Conservation (phyloP, 352 stramenopile species). For the Globisporangium paddicum region DNA sequence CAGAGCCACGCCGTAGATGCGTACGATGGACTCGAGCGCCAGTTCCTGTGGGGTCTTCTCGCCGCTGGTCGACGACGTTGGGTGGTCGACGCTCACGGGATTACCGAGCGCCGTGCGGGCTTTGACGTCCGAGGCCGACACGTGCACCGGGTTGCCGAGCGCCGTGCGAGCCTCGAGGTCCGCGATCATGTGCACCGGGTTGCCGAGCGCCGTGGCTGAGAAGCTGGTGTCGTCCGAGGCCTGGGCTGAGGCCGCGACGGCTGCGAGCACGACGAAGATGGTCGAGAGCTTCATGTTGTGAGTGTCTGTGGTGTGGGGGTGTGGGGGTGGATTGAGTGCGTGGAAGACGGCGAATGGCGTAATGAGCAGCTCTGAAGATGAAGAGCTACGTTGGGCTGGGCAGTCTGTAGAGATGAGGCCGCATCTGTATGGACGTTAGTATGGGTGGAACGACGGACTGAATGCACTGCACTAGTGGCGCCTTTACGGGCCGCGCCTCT, state of each 20-base stretch:
- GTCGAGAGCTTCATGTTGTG: slow-evolving; percentile 15
- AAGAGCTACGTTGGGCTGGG: background rate
- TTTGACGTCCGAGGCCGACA: too few species aligned
- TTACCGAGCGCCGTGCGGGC: slow-evolving; percentile 5
- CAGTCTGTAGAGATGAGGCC: background rate
- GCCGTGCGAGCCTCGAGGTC: background rate
- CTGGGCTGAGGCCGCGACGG: background rate
- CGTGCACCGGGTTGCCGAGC: background rate
- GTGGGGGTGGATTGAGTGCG: slow-evolving; percentile 3
- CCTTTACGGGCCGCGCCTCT: background rate
- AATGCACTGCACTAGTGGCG: background rate
- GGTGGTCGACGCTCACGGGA: slow-evolving; percentile 6
- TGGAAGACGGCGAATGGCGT: slow-evolving; percentile 5
- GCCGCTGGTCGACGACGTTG: background rate
- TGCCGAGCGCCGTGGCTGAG: slow-evolving; percentile 1
- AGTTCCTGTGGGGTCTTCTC: slow-evolving; percentile 7
- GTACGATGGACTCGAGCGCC: slow-evolving; percentile 5
- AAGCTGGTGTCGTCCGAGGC: background rate
- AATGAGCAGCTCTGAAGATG: background rate
- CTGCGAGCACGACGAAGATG: slow-evolving; percentile 2
- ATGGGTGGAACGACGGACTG: background rate
- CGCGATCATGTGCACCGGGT: background rate
- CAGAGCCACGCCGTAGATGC: slow-evolving; percentile 10
- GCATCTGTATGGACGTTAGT: background rate
- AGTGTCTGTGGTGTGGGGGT: background rate